Evolutionary conservation across 1,284 basidiomycete genomes (phyloP).

Genomic region (Fomes fomentarius): DNA sequence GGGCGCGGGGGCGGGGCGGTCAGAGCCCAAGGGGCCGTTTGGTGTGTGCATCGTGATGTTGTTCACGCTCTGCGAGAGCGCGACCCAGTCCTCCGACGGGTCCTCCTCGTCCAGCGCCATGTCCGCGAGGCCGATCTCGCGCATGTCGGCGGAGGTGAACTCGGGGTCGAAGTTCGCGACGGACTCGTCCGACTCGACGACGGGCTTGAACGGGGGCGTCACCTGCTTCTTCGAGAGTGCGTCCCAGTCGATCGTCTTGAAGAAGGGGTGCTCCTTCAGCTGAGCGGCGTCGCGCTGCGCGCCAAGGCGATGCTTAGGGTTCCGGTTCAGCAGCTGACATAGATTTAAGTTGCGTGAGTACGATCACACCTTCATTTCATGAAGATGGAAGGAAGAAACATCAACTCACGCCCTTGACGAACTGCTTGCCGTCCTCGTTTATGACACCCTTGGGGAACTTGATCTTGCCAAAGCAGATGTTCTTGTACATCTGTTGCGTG

Average conservation of each 20-base stretch:
- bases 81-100: conserved; percentile 72
- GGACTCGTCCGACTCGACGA: conserved; percentile 97
- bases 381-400: background rate
- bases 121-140: conserved; percentile 63
- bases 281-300: conserved; percentile 91
- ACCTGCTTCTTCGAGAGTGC: conserved; percentile 88
- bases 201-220: conserved; percentile 97
- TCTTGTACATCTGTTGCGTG: conserved; percentile 99
- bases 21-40: conserved; percentile 59
- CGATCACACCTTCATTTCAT: background rate
- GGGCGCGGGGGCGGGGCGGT: conserved; percentile 39
- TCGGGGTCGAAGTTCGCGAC: conserved; percentile 98
- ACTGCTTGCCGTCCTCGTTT: conserved; percentile 97
- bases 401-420: conserved; percentile 88
- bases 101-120: conserved; percentile 74
- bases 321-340: conserved; percentile 98
- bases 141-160: conserved; percentile 89
- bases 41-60: conserved; percentile 53
- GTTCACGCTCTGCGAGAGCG: conserved; percentile 44
- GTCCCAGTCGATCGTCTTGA: conserved; percentile 90
- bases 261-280: conserved; percentile 96
- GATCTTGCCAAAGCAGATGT: conserved; percentile 99
- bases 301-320: conserved; percentile 95
- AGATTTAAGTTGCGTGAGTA: background rate
- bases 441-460: conserved; percentile 98